These are phyloP conservation scores for Vitis rotundifolia DNA, from an alignment of 164 flowering plant species.

Conservation along the genomic window DNA sequence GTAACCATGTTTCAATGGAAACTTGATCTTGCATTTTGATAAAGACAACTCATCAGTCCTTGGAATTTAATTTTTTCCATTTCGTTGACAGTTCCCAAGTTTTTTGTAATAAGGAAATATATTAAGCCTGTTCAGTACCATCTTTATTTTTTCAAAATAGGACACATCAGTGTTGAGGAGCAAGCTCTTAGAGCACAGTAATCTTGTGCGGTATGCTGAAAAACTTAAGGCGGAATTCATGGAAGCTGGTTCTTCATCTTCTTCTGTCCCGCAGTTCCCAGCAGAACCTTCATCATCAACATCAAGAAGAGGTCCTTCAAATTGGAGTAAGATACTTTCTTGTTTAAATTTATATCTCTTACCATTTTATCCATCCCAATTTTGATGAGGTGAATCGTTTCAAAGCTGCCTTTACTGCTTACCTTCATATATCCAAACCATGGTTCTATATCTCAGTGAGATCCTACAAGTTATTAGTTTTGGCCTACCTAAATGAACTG, in stretches of 20 bases:
- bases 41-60: too few species aligned
- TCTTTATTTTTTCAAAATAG: conserved; percentile 25
- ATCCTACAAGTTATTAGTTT: not conserved
- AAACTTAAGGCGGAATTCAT: conserved; percentile 49
- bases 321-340: conserved; percentile 59
- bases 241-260: conserved; percentile 52
- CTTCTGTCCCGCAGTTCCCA: conserved; percentile 41
- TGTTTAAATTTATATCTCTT: not conserved
- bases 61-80: too few species aligned
- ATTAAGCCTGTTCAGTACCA: not conserved
- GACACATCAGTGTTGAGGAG: conserved; percentile 70
- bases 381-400: not conserved
- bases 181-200: conserved; percentile 59
- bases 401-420: too few species aligned
- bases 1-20: too few species aligned
- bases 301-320: conserved; percentile 47
- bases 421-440: too few species aligned
- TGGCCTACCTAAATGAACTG: not conserved
- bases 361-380: not conserved
- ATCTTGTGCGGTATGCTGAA: conserved; percentile 71
- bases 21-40: too few species aligned
- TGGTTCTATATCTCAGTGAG: too few species aligned
- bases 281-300: conserved; percentile 58
- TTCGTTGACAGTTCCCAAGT: not conserved
- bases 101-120: not conserved